Evolutionary conservation across 2,329 filamentous ascomycete species (phyloP).

Genomic region (Penicillium aurantiogriseum): DNA sequence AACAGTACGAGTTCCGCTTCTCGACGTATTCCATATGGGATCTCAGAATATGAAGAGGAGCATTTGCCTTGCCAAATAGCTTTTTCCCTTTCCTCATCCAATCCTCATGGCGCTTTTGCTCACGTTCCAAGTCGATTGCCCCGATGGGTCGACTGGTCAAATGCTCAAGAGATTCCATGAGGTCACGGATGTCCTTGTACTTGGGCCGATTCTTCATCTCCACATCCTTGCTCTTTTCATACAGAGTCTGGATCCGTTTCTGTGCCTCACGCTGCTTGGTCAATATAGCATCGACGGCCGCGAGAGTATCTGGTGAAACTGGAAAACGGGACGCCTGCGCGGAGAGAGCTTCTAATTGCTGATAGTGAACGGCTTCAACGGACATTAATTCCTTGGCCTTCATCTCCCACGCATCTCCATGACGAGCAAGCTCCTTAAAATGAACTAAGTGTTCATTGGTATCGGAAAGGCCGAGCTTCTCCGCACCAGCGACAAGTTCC

Average conservation of each 20-base stretch:
- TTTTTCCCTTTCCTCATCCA: conserved; percentile 99
- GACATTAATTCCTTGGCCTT: conserved; percentile 90
- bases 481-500: conserved; percentile 73
- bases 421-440: conserved; percentile 71
- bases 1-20: conserved; percentile 85
- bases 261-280: conserved; percentile 96
- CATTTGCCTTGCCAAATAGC: conserved; percentile 95
- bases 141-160: conserved; percentile 90
- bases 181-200: conserved; percentile 85
- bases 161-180: conserved; percentile 82
- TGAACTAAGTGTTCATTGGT: conserved; percentile 77
- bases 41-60: conserved; percentile 90
- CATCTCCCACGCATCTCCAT: conserved; percentile 83
- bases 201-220: conserved; percentile 78
- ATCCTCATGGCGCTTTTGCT: conserved; percentile 92
- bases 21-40: conserved; percentile 92
- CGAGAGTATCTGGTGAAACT: conserved; percentile 76
- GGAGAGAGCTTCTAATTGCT: conserved; percentile 88
- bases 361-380: conserved; percentile 89
- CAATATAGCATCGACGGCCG: conserved; percentile 82
- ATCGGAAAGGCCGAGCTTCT: conserved; percentile 71
- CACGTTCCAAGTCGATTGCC: conserved; percentile 87
- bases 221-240: conserved; percentile 69
- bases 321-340: conserved; percentile 77
- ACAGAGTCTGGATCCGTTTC: conserved; percentile 78